These are phyloP conservation scores for Arachnomyces sp. DNA, from an alignment of 2,329 filamentous ascomycete species.

Conservation along the genomic window DNA sequence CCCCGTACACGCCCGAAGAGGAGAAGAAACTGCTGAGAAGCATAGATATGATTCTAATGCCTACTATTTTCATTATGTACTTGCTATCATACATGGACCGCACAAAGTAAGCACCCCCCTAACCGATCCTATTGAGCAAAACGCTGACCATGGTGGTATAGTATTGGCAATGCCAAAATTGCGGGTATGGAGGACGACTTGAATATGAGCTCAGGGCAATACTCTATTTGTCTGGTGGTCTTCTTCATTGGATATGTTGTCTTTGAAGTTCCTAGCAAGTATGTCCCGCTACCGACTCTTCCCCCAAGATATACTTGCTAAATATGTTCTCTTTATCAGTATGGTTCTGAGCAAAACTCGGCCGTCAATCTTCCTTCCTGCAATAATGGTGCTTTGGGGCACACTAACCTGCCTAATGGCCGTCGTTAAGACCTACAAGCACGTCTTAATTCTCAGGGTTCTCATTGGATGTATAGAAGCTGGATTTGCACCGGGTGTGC, in stretches of 20 bases:
- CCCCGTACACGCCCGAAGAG: slow-evolving; percentile 8
- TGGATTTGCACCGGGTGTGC: slow-evolving; percentile 19
- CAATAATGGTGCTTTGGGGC: slow-evolving; percentile 49
- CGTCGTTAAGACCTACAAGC: slow-evolving; percentile 38
- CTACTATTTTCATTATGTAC: slow-evolving; percentile 41
- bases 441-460: slow-evolving; percentile 38
- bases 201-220: slow-evolving; percentile 31
- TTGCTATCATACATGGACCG: slow-evolving; percentile 35
- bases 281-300: background rate
- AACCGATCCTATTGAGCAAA: background rate
- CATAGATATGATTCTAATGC: slow-evolving; percentile 32
- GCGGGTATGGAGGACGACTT: slow-evolving; percentile 21
- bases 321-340: slow-evolving; percentile 3
- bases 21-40: slow-evolving; percentile 22
- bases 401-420: slow-evolving; percentile 44
- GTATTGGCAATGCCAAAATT: slow-evolving; percentile 32
- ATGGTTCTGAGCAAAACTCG: slow-evolving; percentile 42
- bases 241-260: slow-evolving; percentile 49
- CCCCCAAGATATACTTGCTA: background rate
- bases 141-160: background rate
- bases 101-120: slow-evolving; percentile 4
- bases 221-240: slow-evolving; percentile 44
- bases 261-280: slow-evolving; percentile 48
- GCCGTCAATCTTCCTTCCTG: slow-evolving; percentile 44
- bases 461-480: slow-evolving; percentile 19